Percentiles rank a stretch among this genome's conserved stretches.
Conservation (phyloP, 768 basidiomycete genomes). For the Hericium rajendrae region DNA sequence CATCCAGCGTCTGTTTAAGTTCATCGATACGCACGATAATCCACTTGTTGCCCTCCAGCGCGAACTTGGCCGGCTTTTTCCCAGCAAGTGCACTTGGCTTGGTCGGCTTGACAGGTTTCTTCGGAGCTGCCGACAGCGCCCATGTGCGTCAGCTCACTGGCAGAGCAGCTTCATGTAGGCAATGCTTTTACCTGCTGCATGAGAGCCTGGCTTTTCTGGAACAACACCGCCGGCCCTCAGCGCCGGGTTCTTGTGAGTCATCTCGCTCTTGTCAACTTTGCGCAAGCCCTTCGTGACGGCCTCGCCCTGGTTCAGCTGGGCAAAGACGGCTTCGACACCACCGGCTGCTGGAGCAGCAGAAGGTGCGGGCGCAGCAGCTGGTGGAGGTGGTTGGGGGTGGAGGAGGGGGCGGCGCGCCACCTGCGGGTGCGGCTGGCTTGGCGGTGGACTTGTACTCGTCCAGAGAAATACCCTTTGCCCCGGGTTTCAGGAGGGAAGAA, state of each 20-base stretch:
- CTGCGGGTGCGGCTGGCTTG: constrained; percentile 26
- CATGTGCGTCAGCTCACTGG: background rate
- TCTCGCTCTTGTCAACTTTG: constrained; percentile 92
- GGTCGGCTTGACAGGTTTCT: constrained; percentile 69
- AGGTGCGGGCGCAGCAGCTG: constrained; percentile 30
- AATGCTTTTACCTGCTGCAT: constrained; percentile 7
- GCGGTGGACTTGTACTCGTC: constrained; percentile 51
- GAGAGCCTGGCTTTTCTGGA: constrained; percentile 26
- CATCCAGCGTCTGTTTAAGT: no score
- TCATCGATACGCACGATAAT: constrained; percentile 49
- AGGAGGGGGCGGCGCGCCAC: constrained; percentile 41
- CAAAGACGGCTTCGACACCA: constrained; percentile 76
- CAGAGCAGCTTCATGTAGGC: background rate
- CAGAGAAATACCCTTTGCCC: constrained; percentile 22
- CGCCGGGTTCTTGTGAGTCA: constrained; percentile 98
- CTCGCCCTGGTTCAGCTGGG: constrained; percentile 82
- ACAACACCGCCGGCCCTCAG: constrained; percentile 50
- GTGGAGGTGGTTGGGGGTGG: constrained; percentile 30
- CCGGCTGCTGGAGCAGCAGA: constrained; percentile 29
- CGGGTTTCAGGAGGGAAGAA: background rate
- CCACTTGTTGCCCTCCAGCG: constrained; percentile 92
- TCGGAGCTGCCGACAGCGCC: constrained; percentile 20
- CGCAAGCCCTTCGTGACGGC: constrained; percentile 84
- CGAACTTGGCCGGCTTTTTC: constrained; percentile 89
- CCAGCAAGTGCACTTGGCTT: constrained; percentile 78